Evolutionary conservation across 1,284 basidiomycete species (phyloP).

Genomic region (Gymnopus androsaceus): DNA sequence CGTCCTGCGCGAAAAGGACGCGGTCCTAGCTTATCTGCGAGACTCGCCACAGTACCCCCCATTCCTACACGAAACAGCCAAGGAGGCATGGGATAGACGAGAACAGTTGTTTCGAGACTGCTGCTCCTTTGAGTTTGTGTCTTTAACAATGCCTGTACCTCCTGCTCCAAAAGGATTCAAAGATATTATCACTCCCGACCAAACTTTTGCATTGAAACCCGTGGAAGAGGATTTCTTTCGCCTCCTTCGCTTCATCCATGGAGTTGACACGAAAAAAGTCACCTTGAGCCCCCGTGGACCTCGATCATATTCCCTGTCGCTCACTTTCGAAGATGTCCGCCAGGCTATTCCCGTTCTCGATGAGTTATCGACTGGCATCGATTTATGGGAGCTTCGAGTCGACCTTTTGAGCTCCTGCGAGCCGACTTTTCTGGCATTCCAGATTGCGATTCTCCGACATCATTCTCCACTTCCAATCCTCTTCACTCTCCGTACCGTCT

Average conservation of each 20-base stretch:
- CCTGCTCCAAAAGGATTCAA: slow-evolving; percentile 17
- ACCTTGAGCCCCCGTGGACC: slow-evolving; percentile 17
- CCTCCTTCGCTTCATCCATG: slow-evolving; percentile 28
- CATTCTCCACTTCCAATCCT: slow-evolving; percentile 84
- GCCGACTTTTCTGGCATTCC: slow-evolving; percentile 72
- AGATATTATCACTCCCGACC: slow-evolving; percentile 23
- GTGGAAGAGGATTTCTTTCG: slow-evolving; percentile 31
- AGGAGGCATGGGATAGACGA: slow-evolving; percentile 25
- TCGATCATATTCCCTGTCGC: slow-evolving; percentile 28
- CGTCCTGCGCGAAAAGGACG: slow-evolving; percentile 27
- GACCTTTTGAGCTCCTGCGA: slow-evolving; percentile 25
- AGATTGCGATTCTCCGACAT: slow-evolving; percentile 80
- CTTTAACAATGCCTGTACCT: slow-evolving; percentile 23
- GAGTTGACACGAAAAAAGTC: slow-evolving; percentile 29
- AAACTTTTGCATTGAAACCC: slow-evolving; percentile 27
- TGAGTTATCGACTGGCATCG: slow-evolving; percentile 29
- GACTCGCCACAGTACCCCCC: slow-evolving; percentile 15
- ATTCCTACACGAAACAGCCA: slow-evolving; percentile 22
- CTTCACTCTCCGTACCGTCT: slow-evolving; percentile 86
- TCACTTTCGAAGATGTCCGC: slow-evolving; percentile 27
- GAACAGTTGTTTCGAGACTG: slow-evolving; percentile 26
- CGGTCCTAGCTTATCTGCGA: slow-evolving; percentile 23
- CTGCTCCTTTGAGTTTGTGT: slow-evolving; percentile 30
- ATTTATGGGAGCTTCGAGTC: slow-evolving; percentile 29
- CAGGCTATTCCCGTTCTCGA: slow-evolving; percentile 27